Evolutionary conservation across 1,139 yeast species (phyloP), one percentile per base, ranked within the genome.

Genomic region (Scheffersomyces segobiensis): DNA sequence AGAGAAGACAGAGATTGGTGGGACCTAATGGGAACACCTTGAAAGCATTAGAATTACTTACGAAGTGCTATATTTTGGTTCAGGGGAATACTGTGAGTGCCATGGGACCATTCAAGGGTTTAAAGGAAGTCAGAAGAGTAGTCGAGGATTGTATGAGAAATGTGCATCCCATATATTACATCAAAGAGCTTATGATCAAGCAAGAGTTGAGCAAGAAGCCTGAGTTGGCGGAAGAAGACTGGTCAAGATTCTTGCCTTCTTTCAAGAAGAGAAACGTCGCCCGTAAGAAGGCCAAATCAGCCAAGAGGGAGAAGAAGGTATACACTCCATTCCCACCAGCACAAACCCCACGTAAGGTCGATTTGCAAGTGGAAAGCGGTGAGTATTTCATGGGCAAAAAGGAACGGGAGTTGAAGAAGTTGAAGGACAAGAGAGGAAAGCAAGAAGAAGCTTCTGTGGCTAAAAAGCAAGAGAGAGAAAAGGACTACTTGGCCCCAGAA

Each of bases 291-390:
- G 91, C 95, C 63, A 88, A 86, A 79, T 84, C 84, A 73, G 75
- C 79, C 63, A 76, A 75, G 62, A 77, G 78, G 67, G 91, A 89
- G 74, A 90, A 90, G 90, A 92, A 88, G 77, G 88, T 86, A 3
- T 95, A 95, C 84, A 95, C 99, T 46, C 99, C 99, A 71, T 96
- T 96, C 93, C 99, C 99, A 77, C 99, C 99, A 65, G 91, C 92
- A 59, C 99, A 92, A 77, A 85, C 86, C 66, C 99, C 98, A 71
- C 89, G 99, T 82, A 93, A 95, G 90, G 83, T 96, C 75, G 99
- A 96, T 85, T 80, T 93, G 72, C 97, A 93, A 78, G 93, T 96
- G 76, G 99, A 95, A 77, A 88, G 96, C 80, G 99, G 99, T 85
- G 99, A 96, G 75, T 95, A 92, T 79, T 95, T 95, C 86, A 82